Percentiles rank a stretch among this genome's conserved stretches.
These are phyloP conservation scores for Paraconiothyrium brasiliense DNA, from an alignment of 2,329 filamentous ascomycete species.

Conservation along the genomic window DNA sequence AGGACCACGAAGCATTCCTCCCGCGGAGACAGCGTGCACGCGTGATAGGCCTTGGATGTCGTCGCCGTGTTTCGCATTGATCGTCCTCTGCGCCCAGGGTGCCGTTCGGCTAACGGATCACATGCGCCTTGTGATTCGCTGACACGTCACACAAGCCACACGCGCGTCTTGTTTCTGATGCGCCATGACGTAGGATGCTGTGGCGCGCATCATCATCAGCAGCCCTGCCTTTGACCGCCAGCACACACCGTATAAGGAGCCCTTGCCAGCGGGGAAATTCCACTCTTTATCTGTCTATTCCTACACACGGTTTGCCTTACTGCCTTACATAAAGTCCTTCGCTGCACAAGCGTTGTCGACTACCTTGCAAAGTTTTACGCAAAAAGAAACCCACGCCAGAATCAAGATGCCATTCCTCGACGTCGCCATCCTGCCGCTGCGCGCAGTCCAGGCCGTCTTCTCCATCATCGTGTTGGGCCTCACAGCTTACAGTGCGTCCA, in stretches of 20 bases:
- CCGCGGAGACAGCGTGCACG: background rate
- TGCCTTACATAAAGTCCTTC: background rate
- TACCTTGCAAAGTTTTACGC: background rate
- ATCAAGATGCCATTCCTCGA: constrained; percentile 22
- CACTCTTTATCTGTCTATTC: background rate
- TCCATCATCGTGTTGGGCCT: constrained; percentile 80
- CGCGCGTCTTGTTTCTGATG: constrained; percentile 5
- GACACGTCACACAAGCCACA: constrained; percentile 17
- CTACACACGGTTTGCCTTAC: background rate
- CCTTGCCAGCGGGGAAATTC: background rate
- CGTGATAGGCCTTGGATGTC: background rate
- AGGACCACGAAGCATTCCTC: background rate
- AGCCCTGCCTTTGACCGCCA: background rate
- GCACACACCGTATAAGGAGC: constrained; percentile 14
- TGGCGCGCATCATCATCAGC: constrained; percentile 8
- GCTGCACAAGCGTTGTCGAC: background rate
- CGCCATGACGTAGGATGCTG: constrained; percentile 2
- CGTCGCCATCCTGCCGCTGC: constrained; percentile 65
- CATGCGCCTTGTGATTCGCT: constrained; percentile 8
- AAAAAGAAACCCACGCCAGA: background rate
- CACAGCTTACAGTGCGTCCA: constrained; percentile 74
- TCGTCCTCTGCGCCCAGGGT: constrained; percentile 2
- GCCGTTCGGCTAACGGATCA: constrained; percentile 6
- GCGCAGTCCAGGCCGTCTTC: constrained; percentile 73
- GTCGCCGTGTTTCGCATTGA: constrained; percentile 4